phyloP scores from a whole-genome alignment of 805 yeast species.

The Kazachstania kunashirensis region DNA sequence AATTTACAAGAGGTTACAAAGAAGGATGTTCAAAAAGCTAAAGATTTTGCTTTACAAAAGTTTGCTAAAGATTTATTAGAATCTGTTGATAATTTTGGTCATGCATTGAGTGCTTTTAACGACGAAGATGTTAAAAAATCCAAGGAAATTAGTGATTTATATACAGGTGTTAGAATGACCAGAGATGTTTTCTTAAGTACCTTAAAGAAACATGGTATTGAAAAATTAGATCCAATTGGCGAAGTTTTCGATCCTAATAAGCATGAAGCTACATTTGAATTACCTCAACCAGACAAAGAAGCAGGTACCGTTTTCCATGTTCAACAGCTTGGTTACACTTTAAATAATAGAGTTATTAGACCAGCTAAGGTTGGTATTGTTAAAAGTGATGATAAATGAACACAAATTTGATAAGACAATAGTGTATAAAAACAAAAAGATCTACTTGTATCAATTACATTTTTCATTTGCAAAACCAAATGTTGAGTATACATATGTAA shows the following conservation, averaged over 20 bases:
- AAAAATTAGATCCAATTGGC: slow-evolving; percentile 73
- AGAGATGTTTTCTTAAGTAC: slow-evolving; percentile 80
- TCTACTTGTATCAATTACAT: too few species aligned
- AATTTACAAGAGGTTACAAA: slow-evolving; percentile 85
- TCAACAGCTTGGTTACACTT: slow-evolving; percentile 80
- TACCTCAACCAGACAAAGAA: slow-evolving; percentile 77
- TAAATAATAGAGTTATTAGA: slow-evolving; percentile 80
- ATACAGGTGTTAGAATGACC: slow-evolving; percentile 88
- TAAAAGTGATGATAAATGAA: slow-evolving; percentile 34
- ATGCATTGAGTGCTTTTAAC: slow-evolving; percentile 67
- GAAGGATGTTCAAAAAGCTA: slow-evolving; percentile 77
- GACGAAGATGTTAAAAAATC: slow-evolving; percentile 50
- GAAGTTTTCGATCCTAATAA: slow-evolving; percentile 81
- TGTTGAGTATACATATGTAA: too few species aligned
- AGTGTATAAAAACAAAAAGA: too few species aligned
- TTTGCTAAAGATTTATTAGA: slow-evolving; percentile 85
- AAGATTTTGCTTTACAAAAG: slow-evolving; percentile 83
- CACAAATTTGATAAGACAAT: not conserved
- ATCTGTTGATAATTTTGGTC: slow-evolving; percentile 81
- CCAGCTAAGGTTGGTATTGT: slow-evolving; percentile 96
- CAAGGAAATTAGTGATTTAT: slow-evolving; percentile 59
- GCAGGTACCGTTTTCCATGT: slow-evolving; percentile 90
- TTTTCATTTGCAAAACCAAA: too few species aligned
- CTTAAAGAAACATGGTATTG: slow-evolving; percentile 66
- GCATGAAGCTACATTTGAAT: slow-evolving; percentile 89